Evolutionary conservation across 2,329 filamentous ascomycete species (phyloP), one percentile per base, ranked within the genome.

Genomic region (Pseudomassariella vexata): DNA sequence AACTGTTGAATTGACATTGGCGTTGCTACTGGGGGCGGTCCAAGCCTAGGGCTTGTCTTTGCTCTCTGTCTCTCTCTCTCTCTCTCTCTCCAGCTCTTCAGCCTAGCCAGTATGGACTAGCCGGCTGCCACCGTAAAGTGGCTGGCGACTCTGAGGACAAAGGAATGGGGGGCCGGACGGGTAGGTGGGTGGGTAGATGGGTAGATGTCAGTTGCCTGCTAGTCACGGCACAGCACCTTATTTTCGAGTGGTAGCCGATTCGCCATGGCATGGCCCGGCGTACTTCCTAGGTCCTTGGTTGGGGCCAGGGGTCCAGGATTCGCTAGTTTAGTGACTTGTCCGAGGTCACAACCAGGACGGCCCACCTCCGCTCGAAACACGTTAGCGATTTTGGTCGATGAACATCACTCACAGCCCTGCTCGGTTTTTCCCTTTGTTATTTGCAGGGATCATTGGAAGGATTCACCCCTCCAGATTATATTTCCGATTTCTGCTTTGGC

Each of bases 401-500:
- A 49, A 45, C 45, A 47, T 52, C 46, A 40, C 40, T 54, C 49
- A 46, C 46, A 55, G 47, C 52, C 52, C 60, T 59, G 59, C 50
- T 57, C 51, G 42, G 52, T 40, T 55, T 48, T 51, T 52, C 53
- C 52, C 52, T 45, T 46, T 48, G 51, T 46, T 52, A 54, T 52
- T 53, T 53, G 48, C 60, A 59, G 56, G 52, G 52, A 48, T 51
- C 39, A 43, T 37, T 34, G 24, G 34, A 50, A 53, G 52, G 51
- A 55, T 53, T 53, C 46, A 42, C 48, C 50, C 53, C 57, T 59
- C 59, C 51, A 65, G 54, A 62, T 60, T 59, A 65, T 66, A 66
- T 62, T 65, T 61, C 63, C 63, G 62, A 65, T 59, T 49, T 61
- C 53, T 62, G 61, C 52, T 62, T 60, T 61, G 60, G 59, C 55